phyloP scores from a whole-genome alignment of 441 rosid genomes.

The Omphalea diandra region DNA sequence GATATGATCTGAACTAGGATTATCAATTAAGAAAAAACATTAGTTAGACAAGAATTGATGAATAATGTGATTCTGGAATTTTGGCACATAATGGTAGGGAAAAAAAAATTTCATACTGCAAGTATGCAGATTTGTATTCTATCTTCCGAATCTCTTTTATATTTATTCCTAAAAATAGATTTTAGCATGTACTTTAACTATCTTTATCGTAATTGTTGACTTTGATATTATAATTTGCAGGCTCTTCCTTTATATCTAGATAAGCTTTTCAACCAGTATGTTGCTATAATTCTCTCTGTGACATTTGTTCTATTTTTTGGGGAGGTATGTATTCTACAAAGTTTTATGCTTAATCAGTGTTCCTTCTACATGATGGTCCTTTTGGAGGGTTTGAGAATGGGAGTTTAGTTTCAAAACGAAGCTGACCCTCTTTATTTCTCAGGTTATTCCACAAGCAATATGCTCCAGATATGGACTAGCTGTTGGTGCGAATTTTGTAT shows the following conservation, averaged over 20 bases:
- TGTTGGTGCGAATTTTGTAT: conserved; percentile 82
- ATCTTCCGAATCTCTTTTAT: not conserved
- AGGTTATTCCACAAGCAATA: conserved; percentile 98
- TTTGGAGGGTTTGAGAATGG: not conserved
- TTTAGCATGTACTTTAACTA: not conserved
- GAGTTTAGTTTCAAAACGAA: not conserved
- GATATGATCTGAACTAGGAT: not conserved
- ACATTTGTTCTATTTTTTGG: conserved; percentile 89
- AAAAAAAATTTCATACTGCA: not conserved
- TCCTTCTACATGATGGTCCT: not conserved
- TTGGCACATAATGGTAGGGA: not conserved
- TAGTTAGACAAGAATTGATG: not conserved
- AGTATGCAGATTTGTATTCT: not conserved
- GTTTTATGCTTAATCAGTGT: conserved; percentile 1
- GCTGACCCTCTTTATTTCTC: conserved; percentile 22
- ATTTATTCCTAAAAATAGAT: not conserved
- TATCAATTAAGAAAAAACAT: not conserved
- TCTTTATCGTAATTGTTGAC: conserved; percentile 12
- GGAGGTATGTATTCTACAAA: conserved; percentile 55
- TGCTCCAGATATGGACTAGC: conserved; percentile 96
- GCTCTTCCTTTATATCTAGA: conserved; percentile 94
- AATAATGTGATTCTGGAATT: not conserved
- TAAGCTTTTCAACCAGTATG: conserved; percentile 87
- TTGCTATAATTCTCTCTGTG: conserved; percentile 87
- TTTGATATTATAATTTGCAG: conserved; percentile 44